Conservation (phyloP, 2,329 filamentous ascomycete genomes). For the Immersiporthe knoxdaviesiana region DNA sequence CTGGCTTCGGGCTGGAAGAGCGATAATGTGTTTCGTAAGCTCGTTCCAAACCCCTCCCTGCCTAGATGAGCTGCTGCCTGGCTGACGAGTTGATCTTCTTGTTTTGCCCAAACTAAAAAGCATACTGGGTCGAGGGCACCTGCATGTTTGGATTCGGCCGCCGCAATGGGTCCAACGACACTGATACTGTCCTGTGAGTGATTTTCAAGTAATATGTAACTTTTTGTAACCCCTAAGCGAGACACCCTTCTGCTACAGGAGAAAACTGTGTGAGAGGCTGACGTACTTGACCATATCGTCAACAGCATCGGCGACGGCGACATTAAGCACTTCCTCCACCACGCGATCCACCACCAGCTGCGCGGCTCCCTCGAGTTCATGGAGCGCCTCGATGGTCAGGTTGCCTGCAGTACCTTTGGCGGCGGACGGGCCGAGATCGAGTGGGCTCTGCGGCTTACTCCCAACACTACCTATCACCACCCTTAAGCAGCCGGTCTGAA, state of each 20-base stretch:
- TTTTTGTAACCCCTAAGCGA: too few relatives aligned
- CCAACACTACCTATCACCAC: background rate
- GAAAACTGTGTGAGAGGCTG: background rate
- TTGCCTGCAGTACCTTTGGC: conserved; percentile 6
- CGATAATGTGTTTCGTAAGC: background rate
- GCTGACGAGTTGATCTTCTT: background rate
- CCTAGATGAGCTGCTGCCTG: background rate
- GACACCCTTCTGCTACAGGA: too few relatives aligned
- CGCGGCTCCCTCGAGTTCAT: background rate
- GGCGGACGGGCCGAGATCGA: conserved; percentile 5
- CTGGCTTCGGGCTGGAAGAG: conserved; percentile 10
- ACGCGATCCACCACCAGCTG: conserved; percentile 5
- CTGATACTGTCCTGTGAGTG: conserved; percentile 15
- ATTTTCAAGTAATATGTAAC: too few relatives aligned
- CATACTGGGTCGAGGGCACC: conserved; percentile 3
- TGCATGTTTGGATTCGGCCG: conserved; percentile 24
- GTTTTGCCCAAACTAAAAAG: background rate
- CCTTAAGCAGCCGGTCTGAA: background rate
- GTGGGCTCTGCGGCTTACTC: conserved; percentile 16
- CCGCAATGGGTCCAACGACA: conserved; percentile 9
- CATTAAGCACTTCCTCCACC: conserved; percentile 7
- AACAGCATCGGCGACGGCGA: conserved; percentile 18
- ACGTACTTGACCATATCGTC: background rate
- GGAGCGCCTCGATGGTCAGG: conserved; percentile 18
- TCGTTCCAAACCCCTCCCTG: background rate